Conservation (phyloP, 2,329 filamentous ascomycete genomes). For the Thelonectria blattea region DNA sequence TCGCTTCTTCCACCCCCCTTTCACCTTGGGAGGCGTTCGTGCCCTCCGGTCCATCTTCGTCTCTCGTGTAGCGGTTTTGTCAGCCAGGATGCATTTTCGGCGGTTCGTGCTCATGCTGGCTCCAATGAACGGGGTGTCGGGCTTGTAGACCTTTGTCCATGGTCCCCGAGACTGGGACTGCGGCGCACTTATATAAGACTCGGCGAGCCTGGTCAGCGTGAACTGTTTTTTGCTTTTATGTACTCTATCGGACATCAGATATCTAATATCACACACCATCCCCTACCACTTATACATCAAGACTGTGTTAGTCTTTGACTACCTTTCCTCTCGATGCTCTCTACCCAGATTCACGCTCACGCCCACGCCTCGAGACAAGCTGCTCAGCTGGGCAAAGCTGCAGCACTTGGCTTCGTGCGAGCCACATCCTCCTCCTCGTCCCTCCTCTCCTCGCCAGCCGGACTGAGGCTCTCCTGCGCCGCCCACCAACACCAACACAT, state of each 20-base stretch:
- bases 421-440: constrained; percentile 25
- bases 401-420: constrained; percentile 30
- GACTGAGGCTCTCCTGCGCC: constrained; percentile 24
- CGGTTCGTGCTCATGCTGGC: constrained; percentile 16
- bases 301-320: not conserved
- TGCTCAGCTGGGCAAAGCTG: constrained; percentile 35
- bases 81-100: constrained; percentile 10
- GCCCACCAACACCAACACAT: constrained; percentile 21
- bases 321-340: constrained; percentile 38
- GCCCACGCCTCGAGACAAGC: constrained; percentile 35
- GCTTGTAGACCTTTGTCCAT: not conserved
- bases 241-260: constrained; percentile 13
- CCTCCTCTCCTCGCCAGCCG: constrained; percentile 16
- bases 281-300: constrained; percentile 7
- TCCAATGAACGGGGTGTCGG: not conserved
- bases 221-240: constrained; percentile 16
- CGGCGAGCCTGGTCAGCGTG: constrained; percentile 23
- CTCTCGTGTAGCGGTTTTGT: constrained; percentile 21
- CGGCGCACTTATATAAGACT: constrained; percentile 27
- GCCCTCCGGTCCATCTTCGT: constrained; percentile 36
- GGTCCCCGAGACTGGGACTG: not conserved
- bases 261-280: not conserved
- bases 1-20: not conserved
- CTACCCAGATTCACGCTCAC: constrained; percentile 34
- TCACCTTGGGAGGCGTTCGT: constrained; percentile 5